Percentiles rank a stretch among this genome's conserved stretches.
These are phyloP conservation scores for Ogataea methanolica DNA, from an alignment of 805 yeast genomes.

Conservation along the genomic window DNA sequence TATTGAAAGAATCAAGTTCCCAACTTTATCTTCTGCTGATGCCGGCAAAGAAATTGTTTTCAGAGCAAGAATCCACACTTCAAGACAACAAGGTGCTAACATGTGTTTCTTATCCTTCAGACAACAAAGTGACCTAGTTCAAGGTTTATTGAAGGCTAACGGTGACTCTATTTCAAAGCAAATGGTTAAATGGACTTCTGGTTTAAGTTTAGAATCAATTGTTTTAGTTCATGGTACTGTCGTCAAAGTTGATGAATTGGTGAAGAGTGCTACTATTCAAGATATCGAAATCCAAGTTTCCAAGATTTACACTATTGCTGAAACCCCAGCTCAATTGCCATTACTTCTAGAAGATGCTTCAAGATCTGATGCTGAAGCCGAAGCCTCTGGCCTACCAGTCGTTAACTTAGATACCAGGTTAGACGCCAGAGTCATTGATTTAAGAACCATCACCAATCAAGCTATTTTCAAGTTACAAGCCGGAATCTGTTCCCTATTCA, in stretches of 20 bases:
- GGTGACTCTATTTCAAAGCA: conserved; percentile 76
- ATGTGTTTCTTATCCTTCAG: conserved; percentile 87
- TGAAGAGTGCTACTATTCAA: conserved; percentile 88
- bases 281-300: conserved; percentile 79
- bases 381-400: conserved; percentile 83
- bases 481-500: conserved; percentile 82
- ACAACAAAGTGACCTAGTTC: conserved; percentile 80
- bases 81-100: conserved; percentile 95
- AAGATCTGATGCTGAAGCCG: conserved; percentile 92
- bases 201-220: conserved; percentile 82
- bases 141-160: conserved; percentile 77
- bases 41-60: conserved; percentile 78
- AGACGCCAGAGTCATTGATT: conserved; percentile 91
- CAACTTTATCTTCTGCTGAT: conserved; percentile 49
- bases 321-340: conserved; percentile 90
- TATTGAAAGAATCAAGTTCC: conserved; percentile 54
- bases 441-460: conserved; percentile 96
- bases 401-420: conserved; percentile 95
- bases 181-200: conserved; percentile 94
- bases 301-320: conserved; percentile 72
- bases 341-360: conserved; percentile 94
- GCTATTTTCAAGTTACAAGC: conserved; percentile 93
- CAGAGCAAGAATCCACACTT: conserved; percentile 91
- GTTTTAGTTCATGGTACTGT: conserved; percentile 87
- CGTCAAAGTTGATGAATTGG: conserved; percentile 76